Base-by-base conservation (phyloP, 78 protist genomes). In the Dictyostelium capitatum region DNA sequence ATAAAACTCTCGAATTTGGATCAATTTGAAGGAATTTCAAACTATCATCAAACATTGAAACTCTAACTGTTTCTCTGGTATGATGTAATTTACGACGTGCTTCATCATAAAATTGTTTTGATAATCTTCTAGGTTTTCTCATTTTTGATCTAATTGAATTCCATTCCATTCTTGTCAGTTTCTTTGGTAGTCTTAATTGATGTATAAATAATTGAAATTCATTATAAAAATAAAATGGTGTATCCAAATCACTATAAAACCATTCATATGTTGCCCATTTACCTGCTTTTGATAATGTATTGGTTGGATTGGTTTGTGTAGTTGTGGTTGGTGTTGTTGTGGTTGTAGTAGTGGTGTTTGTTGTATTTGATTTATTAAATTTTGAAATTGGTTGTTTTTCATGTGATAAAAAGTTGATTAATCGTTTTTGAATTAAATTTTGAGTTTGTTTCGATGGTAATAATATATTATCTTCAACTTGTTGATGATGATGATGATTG, bases 221-320 rank as follows among this genome's bases (percentile, higher is more conserved):
- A 65, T 77, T 85, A 17, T 62, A 85, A 62, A 85, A 85, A 50
- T 62, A 85, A 48, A 85, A 85, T 57, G 92, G 92, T 20, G 92
- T 54, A 28, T 85, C 92, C 9, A 85, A 30, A 64, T 85, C 92
- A 77, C 92, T 85, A 64, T 85, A 85, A 62, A 85, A 85, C 92
- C 92, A 85, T 77, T 85, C 92, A 64, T 62, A 85, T 37, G 28
- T 41, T 77, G 92, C 82, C 92, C 92, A 85, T 32, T 64, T 59
- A 1, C 83, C 83, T 19, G 92, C 14, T 17, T 25, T 41, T 30
- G 78, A 64, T 59, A 74, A 57, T 30, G 73, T 9, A 54, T 83
- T 64, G 11, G 20, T 30, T 23, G 20, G 30, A 17, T 6, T 15
- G 0, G 25, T 47, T 32, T n/a, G 14, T 53, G 79, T 23, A 30